Base-by-base conservation (phyloP, 73 alveolate genomes). In the Uronychia binucleata region DNA sequence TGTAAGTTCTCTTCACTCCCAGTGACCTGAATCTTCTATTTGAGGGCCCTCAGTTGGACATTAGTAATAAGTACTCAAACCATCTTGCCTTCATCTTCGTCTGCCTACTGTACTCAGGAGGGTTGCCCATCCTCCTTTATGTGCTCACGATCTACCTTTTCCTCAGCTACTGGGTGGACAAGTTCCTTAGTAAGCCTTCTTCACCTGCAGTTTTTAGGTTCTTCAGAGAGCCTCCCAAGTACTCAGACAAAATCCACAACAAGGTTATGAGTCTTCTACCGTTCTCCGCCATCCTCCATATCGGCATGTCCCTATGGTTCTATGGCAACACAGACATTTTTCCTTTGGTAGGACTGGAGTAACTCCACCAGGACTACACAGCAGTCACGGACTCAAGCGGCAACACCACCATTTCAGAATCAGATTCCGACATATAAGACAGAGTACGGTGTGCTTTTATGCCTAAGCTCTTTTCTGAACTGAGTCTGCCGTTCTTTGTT, bases 301-400 rank as follows among this genome's bases (percentile, higher is more conserved):
- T 78, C n/a, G 14, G n/a, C 0, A 30, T 82, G 11, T 32, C 79
- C 11, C 30, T 82, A 30, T 82, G 89, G 89, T 25, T 77, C 57
- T 82, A 82, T 35, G 89, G 89, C 14, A 81, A 29, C 28, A 58
- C 89, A 5, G 57, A 60, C 13, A 59, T 82, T 1, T 57, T 78
- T 78, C 83, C 89, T 31, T 78, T 30, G 28, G 89, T 27, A 19
- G 29, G 60, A 0, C 25, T 19, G 33, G 78, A 31, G 0, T 74
- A 58, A 74, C 5, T 19, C 67, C 5, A 11, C 5, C 19, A 46
- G 67, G 19, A 19, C 67, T 11, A 11, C 67, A 11, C 5, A 46
- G 19, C 19, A 11, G 19, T 5, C 67, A 46, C 67, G 19, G 67
- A 11, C 5, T 5, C 19, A 46, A 46, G 19, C 19, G 67, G 67